Conservation (phyloP, 106 monocot species). For the Alisma plantagoaquatica region DNA sequence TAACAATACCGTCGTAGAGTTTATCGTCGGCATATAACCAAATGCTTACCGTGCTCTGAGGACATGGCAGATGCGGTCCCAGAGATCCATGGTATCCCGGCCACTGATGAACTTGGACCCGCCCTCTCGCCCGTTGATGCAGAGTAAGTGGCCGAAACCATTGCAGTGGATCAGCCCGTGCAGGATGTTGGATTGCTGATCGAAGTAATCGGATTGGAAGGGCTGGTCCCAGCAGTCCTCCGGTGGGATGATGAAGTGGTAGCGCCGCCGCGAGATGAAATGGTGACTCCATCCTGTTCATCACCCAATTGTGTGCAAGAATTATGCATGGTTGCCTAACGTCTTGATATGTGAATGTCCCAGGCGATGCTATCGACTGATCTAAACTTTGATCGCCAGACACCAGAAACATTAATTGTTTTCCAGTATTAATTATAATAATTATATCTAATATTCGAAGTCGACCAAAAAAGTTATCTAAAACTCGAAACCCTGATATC, state of each 20-base stretch:
- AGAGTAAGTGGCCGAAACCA: constrained; percentile 85
- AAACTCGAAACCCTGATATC: too few relatives aligned
- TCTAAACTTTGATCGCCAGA: neutral
- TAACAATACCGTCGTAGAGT: too few relatives aligned
- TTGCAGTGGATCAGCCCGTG: constrained; percentile 95
- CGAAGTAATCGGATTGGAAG: constrained; percentile 26
- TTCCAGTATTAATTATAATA: too few relatives aligned
- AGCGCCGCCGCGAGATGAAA: constrained; percentile 67
- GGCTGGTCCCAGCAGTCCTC: constrained; percentile 62
- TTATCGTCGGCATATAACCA: too few relatives aligned
- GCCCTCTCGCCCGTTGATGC: constrained; percentile 74
- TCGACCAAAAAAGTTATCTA: neutral
- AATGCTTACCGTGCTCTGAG: constrained; percentile 76
- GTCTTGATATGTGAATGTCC: too few relatives aligned
- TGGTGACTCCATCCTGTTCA: constrained; percentile 87
- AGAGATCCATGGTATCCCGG: constrained; percentile 71
- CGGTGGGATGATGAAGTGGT: constrained; percentile 78
- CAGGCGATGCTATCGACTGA: neutral
- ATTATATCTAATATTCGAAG: neutral
- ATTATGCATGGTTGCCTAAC: neutral
- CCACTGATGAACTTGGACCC: constrained; percentile 64
- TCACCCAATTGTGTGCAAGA: neutral
- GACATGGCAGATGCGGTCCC: constrained; percentile 78
- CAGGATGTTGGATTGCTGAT: constrained; percentile 50
- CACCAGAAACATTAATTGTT: too few relatives aligned